Conservation (phyloP, 1,139 yeast genomes). For the Hyphopichia fennica region DNA sequence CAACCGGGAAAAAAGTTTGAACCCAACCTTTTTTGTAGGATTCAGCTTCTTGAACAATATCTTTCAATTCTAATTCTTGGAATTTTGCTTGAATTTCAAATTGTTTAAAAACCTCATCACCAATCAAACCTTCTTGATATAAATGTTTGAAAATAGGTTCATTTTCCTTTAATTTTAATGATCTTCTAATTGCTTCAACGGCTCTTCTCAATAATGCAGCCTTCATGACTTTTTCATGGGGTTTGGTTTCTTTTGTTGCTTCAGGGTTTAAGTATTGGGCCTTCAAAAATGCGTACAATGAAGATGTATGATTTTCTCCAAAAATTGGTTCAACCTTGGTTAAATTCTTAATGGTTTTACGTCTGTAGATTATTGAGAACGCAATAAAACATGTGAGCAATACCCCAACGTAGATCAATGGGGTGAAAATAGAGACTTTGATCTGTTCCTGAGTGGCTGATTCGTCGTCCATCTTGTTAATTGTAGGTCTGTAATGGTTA, state of each 20-base stretch:
- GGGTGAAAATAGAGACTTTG: conserved; percentile 79
- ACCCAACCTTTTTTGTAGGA: conserved; percentile 77
- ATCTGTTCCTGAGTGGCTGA: conserved; percentile 24
- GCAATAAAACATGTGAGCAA: conserved; percentile 67
- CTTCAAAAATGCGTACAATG: conserved; percentile 62
- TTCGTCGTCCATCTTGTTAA: conserved; percentile 28
- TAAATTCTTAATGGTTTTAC: conserved; percentile 54
- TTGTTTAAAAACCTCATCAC: conserved; percentile 84
- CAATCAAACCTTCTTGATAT: conserved; percentile 86
- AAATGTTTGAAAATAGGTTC: conserved; percentile 67
- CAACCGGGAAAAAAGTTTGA: conserved; percentile 69
- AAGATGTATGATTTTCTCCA: conserved; percentile 64
- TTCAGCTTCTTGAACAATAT: conserved; percentile 78
- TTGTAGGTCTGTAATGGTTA: background rate
- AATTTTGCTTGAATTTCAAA: conserved; percentile 75
- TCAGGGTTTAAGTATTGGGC: conserved; percentile 42
- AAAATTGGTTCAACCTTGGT: conserved; percentile 68
- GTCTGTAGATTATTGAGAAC: conserved; percentile 74
- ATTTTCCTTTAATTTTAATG: conserved; percentile 69
- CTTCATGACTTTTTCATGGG: conserved; percentile 79
- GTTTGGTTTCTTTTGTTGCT: conserved; percentile 45
- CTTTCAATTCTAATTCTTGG: conserved; percentile 78
- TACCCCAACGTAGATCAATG: conserved; percentile 74
- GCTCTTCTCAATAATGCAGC: conserved; percentile 82
- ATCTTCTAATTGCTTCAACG: conserved; percentile 67